Percentiles rank a stretch among this genome's conserved stretches.
Evolutionary conservation across 345 rosid genomes (phyloP).

Genomic region (Citrus reticulata): DNA sequence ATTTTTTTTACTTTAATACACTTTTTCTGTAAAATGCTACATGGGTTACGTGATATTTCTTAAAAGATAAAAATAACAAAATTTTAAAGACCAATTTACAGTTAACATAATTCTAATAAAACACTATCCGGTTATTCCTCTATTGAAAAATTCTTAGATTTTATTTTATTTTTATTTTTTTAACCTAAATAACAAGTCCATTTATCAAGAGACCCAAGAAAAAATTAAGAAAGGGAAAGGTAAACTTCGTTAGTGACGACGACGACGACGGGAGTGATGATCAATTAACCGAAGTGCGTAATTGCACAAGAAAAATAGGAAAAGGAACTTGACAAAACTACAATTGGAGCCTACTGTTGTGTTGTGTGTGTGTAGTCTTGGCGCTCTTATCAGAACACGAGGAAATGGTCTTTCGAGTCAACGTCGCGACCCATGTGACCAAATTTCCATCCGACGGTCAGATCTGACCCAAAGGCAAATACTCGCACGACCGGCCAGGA

Average conservation of each 20-base stretch:
- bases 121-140: too few relatives aligned
- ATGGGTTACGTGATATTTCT: too few relatives aligned
- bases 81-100: too few relatives aligned
- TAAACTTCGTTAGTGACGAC: not conserved
- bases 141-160: too few relatives aligned
- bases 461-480: not conserved
- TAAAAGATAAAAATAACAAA: too few relatives aligned
- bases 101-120: too few relatives aligned
- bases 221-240: not conserved
- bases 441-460: slow-evolving; percentile 18
- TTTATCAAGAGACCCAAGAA: not conserved
- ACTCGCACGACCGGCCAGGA: not conserved
- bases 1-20: too few relatives aligned
- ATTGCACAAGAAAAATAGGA: not conserved
- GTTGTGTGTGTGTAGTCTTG: too few relatives aligned
- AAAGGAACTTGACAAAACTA: not conserved
- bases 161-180: too few relatives aligned
- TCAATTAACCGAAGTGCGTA: not conserved
- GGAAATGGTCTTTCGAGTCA: not conserved
- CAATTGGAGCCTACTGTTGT: not conserved
- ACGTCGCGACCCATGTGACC: not conserved
- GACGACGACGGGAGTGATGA: not conserved
- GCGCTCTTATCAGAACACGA: not conserved
- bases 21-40: too few relatives aligned
- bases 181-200: not conserved